Conservation (phyloP, 1,284 basidiomycete genomes). For the Marasmius oreades region DNA sequence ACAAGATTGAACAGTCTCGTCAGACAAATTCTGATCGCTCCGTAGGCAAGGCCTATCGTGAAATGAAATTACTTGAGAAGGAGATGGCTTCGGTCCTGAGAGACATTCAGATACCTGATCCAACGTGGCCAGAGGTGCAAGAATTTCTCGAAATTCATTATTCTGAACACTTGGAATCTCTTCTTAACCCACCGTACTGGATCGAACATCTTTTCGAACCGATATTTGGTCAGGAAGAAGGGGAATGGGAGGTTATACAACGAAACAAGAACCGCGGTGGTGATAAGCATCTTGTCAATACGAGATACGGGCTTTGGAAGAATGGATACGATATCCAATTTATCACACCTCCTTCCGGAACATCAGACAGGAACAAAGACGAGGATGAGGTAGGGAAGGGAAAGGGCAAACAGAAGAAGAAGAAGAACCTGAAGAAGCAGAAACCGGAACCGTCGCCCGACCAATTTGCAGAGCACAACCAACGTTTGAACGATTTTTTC, state of each 20-base stretch:
- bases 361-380: slow-evolving; percentile 7
- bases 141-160: slow-evolving; percentile 36
- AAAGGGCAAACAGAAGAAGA: neutral
- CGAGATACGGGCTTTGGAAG: slow-evolving; percentile 47
- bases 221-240: slow-evolving; percentile 14
- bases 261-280: slow-evolving; percentile 19
- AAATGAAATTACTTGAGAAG: slow-evolving; percentile 42
- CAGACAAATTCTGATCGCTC: slow-evolving; percentile 37
- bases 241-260: slow-evolving; percentile 15
- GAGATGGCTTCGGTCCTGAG: slow-evolving; percentile 45
- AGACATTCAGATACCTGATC: slow-evolving; percentile 30
- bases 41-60: slow-evolving; percentile 29
- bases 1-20: slow-evolving; percentile 45
- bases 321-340: slow-evolving; percentile 39
- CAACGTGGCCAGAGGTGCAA: slow-evolving; percentile 38
- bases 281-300: slow-evolving; percentile 24
- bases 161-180: slow-evolving; percentile 38
- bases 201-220: slow-evolving; percentile 20
- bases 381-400: neutral
- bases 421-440: neutral
- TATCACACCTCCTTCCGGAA: slow-evolving; percentile 18
- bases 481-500: slow-evolving; percentile 8
- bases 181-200: slow-evolving; percentile 41
- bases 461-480: neutral
- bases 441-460: neutral